phyloP scores from a whole-genome alignment of 306 rosid genomes.

The Quercus dentata region DNA sequence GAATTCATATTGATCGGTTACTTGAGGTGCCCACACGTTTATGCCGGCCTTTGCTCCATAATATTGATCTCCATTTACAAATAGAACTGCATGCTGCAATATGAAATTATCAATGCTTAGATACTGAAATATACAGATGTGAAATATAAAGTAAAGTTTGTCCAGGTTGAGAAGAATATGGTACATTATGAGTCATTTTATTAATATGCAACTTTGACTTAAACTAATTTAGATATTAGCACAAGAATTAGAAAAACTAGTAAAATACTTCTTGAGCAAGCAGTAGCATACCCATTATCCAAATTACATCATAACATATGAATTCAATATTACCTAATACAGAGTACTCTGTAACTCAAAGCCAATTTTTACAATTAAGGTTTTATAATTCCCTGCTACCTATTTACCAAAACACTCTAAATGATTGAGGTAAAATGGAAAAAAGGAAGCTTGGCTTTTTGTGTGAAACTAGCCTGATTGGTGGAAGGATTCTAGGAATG shows the following conservation, averaged over 20 bases:
- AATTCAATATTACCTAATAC: slow-evolving; percentile 21
- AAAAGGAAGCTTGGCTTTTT: slow-evolving; percentile 11
- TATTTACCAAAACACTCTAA: neutral
- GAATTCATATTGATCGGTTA: slow-evolving; percentile 76
- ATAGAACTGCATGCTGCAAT: slow-evolving; percentile 92
- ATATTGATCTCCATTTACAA: slow-evolving; percentile 90
- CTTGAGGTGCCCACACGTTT: slow-evolving; percentile 85
- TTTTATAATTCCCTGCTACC: slow-evolving; percentile 14
- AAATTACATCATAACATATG: neutral
- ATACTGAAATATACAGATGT: neutral
- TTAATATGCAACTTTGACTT: neutral
- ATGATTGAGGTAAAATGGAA: neutral
- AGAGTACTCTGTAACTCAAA: slow-evolving; percentile 1
- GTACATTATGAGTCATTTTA: neutral
- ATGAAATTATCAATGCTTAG: neutral
- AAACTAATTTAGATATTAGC: neutral
- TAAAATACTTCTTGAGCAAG: neutral
- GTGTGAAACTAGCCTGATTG: neutral
- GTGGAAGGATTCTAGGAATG: slow-evolving; percentile 12
- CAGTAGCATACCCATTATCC: neutral
- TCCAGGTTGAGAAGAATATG: neutral
- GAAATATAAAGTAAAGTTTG: neutral
- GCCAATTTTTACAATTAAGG: slow-evolving; percentile 25
- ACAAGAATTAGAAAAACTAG: neutral
- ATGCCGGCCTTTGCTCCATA: slow-evolving; percentile 96